phyloP scores from a whole-genome alignment of 169 alveolate species.

The Eimeria tenella region DNA sequence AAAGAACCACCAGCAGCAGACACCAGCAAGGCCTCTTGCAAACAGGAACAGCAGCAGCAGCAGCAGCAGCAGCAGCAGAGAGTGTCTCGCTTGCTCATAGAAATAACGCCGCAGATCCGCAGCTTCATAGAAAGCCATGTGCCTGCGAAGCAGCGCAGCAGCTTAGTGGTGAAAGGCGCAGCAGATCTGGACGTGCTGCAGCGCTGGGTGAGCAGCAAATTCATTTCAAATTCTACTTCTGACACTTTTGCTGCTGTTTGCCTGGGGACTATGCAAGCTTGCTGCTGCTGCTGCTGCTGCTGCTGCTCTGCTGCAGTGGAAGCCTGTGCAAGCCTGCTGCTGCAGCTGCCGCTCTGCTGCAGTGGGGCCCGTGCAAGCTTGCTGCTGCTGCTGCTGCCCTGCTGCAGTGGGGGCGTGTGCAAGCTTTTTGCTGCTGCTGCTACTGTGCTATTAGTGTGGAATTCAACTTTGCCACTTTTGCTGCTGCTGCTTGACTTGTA shows the following conservation, averaged over 20 bases:
- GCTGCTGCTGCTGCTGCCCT: too few relatives aligned
- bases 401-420: too few relatives aligned
- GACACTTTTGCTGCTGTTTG: too few relatives aligned
- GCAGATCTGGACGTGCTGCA: slow-evolving; percentile 68
- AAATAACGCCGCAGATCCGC: slow-evolving; percentile 54
- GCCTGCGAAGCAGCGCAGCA: background rate
- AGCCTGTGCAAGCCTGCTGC: too few relatives aligned
- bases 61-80: slow-evolving; percentile 34
- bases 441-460: too few relatives aligned
- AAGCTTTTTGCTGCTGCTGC: too few relatives aligned
- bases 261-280: too few relatives aligned
- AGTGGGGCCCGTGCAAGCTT: too few relatives aligned
- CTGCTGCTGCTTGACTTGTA: background rate
- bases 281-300: too few relatives aligned
- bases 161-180: background rate
- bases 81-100: slow-evolving; percentile 64
- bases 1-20: background rate
- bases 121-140: slow-evolving; percentile 5
- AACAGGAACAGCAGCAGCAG: slow-evolving; percentile 33
- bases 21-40: background rate
- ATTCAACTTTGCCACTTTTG: background rate
- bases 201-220: slow-evolving; percentile 1
- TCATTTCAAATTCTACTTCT: too few relatives aligned
- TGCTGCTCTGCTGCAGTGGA: too few relatives aligned
- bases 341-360: too few relatives aligned